These are phyloP conservation scores for Papiliotrema laurentii DNA, from an alignment of 1,284 basidiomycete genomes.

Conservation along the genomic window DNA sequence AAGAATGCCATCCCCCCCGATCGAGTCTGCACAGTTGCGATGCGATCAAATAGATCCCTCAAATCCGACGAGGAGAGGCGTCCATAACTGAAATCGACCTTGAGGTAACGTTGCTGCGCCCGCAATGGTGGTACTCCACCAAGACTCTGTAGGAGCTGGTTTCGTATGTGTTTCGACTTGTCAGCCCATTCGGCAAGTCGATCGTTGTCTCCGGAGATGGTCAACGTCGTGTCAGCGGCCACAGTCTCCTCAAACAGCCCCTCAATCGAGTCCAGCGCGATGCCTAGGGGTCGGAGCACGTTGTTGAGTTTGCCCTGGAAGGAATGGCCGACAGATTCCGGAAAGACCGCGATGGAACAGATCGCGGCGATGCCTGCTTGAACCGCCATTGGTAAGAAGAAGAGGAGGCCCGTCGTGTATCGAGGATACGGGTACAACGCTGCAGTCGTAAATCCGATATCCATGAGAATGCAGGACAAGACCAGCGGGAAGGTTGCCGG, in stretches of 20 bases:
- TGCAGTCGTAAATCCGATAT: slow-evolving; percentile 36
- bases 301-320: slow-evolving; percentile 38
- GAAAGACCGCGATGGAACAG: slow-evolving; percentile 38
- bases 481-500: slow-evolving; percentile 45
- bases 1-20: slow-evolving; percentile 44
- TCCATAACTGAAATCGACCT: slow-evolving; percentile 41
- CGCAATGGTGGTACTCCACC: slow-evolving; percentile 37
- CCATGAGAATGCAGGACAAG: slow-evolving; percentile 40
- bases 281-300: slow-evolving; percentile 31
- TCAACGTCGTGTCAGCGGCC: slow-evolving; percentile 3
- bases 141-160: slow-evolving; percentile 28
- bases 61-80: slow-evolving; percentile 40
- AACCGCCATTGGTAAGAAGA: slow-evolving; percentile 45
- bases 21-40: slow-evolving; percentile 39
- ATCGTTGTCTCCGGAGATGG: not conserved
- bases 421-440: slow-evolving; percentile 28
- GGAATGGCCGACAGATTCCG: slow-evolving; percentile 39
- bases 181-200: slow-evolving; percentile 33
- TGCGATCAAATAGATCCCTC: slow-evolving; percentile 30
- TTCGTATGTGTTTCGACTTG: slow-evolving; percentile 27
- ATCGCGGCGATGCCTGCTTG: slow-evolving; percentile 36
- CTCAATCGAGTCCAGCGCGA: slow-evolving; percentile 30
- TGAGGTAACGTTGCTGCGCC: slow-evolving; percentile 40
- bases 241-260: slow-evolving; percentile 21
- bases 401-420: slow-evolving; percentile 34